phyloP scores from a whole-genome alignment of 768 basidiomycete species.

The Chlorophyllum brunneum region DNA sequence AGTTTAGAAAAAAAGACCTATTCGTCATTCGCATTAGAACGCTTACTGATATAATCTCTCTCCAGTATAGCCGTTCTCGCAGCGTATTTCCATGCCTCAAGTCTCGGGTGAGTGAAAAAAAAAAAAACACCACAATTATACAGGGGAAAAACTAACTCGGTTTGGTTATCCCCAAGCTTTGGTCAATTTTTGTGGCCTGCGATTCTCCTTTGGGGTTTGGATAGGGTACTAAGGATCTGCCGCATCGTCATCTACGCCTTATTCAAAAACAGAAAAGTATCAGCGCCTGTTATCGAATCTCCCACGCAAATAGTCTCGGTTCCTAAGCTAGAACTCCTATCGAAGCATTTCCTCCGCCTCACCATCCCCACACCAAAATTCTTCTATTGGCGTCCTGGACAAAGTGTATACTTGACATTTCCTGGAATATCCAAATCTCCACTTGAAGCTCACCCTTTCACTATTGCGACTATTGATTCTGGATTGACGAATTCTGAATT shows the following conservation, averaged over 20 bases:
- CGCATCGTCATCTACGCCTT: slow-evolving; percentile 43
- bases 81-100: slow-evolving; percentile 37
- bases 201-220: slow-evolving; percentile 52
- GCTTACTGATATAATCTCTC: slow-evolving; percentile 3
- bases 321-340: slow-evolving; percentile 34
- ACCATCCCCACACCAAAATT: slow-evolving; percentile 34
- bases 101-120: slow-evolving; percentile 25
- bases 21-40: not conserved
- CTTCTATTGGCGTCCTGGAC: slow-evolving; percentile 49
- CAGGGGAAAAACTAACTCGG: not conserved
- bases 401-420: slow-evolving; percentile 48
- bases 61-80: slow-evolving; percentile 33
- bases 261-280: slow-evolving; percentile 29
- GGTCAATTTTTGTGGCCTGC: slow-evolving; percentile 42
- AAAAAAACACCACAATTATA: too few species aligned
- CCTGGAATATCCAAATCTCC: slow-evolving; percentile 41
- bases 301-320: slow-evolving; percentile 16
- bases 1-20: too few species aligned
- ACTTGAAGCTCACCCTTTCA: slow-evolving; percentile 60
- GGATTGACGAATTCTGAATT: slow-evolving; percentile 24
- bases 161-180: slow-evolving; percentile 18
- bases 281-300: not conserved
- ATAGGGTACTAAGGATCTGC: slow-evolving; percentile 44
- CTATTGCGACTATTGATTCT: slow-evolving; percentile 45
- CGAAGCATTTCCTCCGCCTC: slow-evolving; percentile 43